Evolutionary conservation across 306 rosid species (phyloP), one percentile per base, ranked within the genome.

Genomic region (Sphenostylis stenocarpa): DNA sequence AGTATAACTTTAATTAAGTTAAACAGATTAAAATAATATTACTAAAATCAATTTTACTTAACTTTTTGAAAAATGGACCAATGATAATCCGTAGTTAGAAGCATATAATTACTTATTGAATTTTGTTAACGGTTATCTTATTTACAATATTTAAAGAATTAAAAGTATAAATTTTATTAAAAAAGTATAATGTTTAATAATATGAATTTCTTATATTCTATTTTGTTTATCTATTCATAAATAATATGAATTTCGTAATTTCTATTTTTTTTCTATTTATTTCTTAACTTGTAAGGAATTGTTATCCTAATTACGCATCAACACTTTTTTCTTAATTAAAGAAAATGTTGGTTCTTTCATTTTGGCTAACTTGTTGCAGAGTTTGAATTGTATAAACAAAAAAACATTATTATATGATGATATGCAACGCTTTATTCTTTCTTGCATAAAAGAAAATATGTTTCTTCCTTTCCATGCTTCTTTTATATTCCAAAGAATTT

Each of bases 381-480:
- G 16, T 45, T 53, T 36, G 48, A 75, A 20, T 76, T 36, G 11
- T 13, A 36, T 34, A 36, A 7, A 34, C 29, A 28, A 41, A 44
- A 28, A 6, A 61, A 15, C 0, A 21, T 10, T 7, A 24, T 8
- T 69, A 29, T 14, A 56, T 55, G 1, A 19, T 55, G 4, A 14
- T 24, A 5, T 57, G 21, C 48, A 44, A 64, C 73, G 38, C 85
- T 87, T 77, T 83, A 77, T 85, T 80, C 87, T 82, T 69, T 45
- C 55, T 77, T 77, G 72, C 73, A 45, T 33, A 53, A 60, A 23
- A 36, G 47, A 58, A 52, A 53, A 44, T 75, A 70, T 82, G 78
- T 73, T 77, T 82, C 58, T 13, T 72, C 75, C 39, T 71, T 19
- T 51, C 10, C 15, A 31, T 55, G 20, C 5, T 56, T 72, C 70